Evolutionary conservation across 805 yeast genomes (phyloP).

Genomic region (Metschnikowia amazonensis): DNA sequence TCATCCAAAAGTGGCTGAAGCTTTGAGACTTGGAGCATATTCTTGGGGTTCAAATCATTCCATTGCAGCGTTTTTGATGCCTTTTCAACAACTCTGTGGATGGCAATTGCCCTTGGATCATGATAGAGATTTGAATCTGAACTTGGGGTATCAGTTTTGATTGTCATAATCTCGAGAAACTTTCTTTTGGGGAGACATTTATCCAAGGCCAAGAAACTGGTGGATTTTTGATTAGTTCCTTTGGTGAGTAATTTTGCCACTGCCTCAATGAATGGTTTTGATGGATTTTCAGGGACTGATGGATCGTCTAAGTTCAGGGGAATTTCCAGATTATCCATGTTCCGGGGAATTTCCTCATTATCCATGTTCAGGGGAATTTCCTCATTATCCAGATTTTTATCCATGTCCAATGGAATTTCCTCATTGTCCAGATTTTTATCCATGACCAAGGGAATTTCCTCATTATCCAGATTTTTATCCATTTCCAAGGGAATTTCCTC

Average conservation of each 20-base stretch:
- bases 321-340: background rate
- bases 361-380: background rate
- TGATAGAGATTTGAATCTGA: conserved; percentile 19
- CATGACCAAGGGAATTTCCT: conserved; percentile 2
- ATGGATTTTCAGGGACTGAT: background rate
- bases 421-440: background rate
- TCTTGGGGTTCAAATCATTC: conserved; percentile 10
- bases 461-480: conserved; percentile 17
- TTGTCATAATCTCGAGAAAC: conserved; percentile 50
- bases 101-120: conserved; percentile 31
- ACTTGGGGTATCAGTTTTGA: conserved; percentile 21
- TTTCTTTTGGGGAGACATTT: conserved; percentile 69
- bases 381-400: background rate
- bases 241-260: background rate
- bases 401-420: background rate
- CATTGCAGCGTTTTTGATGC: conserved; percentile 18
- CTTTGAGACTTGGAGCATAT: conserved; percentile 15
- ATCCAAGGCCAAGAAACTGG: conserved; percentile 74
- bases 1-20: conserved; percentile 18
- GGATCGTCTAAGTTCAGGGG: background rate
- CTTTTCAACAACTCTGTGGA: conserved; percentile 34
- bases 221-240: conserved; percentile 31
- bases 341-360: background rate
- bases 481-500: conserved; percentile 23
- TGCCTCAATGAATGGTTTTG: background rate